Conservation (phyloP, 2,329 filamentous ascomycete species). For the Blastomyces gilchristii region DNA sequence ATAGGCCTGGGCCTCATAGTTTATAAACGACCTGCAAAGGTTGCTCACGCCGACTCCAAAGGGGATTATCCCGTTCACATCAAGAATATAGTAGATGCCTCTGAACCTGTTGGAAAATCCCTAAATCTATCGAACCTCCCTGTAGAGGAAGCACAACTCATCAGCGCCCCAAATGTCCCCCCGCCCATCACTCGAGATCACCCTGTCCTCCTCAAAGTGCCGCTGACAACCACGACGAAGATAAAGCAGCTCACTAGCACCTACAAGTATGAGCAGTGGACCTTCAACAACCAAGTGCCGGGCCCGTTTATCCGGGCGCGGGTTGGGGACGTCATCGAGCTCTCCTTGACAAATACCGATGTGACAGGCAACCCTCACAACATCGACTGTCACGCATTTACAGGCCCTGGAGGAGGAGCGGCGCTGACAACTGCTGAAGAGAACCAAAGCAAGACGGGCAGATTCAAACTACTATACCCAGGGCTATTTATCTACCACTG, state of each 20-base stretch:
- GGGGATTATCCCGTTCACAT: neutral
- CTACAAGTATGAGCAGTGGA: slow-evolving; percentile 31
- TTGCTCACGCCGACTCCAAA: neutral
- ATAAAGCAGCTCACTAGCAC: slow-evolving; percentile 24
- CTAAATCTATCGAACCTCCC: slow-evolving; percentile 19
- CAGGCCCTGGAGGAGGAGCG: slow-evolving; percentile 26
- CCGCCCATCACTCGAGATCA: slow-evolving; percentile 25
- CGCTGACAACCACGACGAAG: slow-evolving; percentile 22
- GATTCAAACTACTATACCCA: slow-evolving; percentile 24
- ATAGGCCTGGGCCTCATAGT: neutral
- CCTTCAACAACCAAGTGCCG: slow-evolving; percentile 27
- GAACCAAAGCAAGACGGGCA: slow-evolving; percentile 24
- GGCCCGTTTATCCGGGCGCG: slow-evolving; percentile 30
- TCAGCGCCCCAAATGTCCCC: slow-evolving; percentile 24
- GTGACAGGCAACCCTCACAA: slow-evolving; percentile 28
- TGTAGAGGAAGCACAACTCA: slow-evolving; percentile 22
- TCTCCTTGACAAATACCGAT: slow-evolving; percentile 27
- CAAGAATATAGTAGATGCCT: neutral
- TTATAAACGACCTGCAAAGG: neutral
- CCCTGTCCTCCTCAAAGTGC: slow-evolving; percentile 24
- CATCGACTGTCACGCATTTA: slow-evolving; percentile 29
- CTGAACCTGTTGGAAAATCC: slow-evolving; percentile 1
- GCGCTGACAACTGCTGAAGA: slow-evolving; percentile 27
- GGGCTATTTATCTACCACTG: slow-evolving; percentile 30
- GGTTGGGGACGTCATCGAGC: slow-evolving; percentile 26